Percentiles rank a stretch among this genome's conserved stretches.
These are phyloP conservation scores for Lachnellula suecica DNA, from an alignment of 2,329 filamentous ascomycete genomes.

Conservation along the genomic window DNA sequence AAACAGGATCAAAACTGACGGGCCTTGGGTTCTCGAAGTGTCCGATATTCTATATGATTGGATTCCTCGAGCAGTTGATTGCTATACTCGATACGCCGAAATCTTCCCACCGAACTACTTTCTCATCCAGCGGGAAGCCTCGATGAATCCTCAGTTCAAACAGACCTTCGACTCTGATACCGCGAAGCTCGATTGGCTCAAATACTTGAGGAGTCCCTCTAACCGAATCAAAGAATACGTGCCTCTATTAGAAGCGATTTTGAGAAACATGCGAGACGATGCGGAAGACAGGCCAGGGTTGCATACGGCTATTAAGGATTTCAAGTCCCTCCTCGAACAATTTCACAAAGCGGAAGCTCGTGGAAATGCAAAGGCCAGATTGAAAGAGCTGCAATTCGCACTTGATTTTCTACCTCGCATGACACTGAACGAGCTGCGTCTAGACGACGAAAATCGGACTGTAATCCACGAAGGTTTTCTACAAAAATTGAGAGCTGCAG, in stretches of 20 bases:
- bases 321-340: neutral
- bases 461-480: neutral
- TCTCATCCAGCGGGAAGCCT: neutral
- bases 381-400: neutral
- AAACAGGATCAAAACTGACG: slow-evolving; percentile 2
- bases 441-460: neutral
- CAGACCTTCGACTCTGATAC: neutral
- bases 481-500: neutral
- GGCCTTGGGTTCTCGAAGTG: neutral
- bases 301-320: neutral
- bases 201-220: neutral
- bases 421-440: neutral
- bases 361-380: neutral
- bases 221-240: neutral
- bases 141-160: neutral
- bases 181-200: neutral
- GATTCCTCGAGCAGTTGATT: neutral
- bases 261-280: neutral
- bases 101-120: neutral
- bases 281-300: neutral
- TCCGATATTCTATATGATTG: neutral
- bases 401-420: neutral
- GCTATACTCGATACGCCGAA: neutral
- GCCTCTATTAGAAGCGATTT: neutral
- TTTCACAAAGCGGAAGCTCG: neutral